These are phyloP conservation scores for Sherardia arvensis DNA, from an alignment of 257 asterid species.

Conservation along the genomic window DNA sequence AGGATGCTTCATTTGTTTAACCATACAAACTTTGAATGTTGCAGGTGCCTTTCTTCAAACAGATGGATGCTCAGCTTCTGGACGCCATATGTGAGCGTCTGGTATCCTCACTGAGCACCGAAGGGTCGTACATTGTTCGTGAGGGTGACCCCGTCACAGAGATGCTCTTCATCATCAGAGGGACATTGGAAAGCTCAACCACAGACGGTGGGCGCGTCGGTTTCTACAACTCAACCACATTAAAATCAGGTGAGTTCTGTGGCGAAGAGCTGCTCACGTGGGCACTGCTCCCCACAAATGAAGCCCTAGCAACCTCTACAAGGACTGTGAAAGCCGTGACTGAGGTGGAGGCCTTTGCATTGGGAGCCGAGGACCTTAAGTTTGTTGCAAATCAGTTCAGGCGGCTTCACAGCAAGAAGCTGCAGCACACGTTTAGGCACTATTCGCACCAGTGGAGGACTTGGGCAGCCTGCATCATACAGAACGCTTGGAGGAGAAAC, in stretches of 20 bases:
- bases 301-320: slow-evolving; percentile 68
- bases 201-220: slow-evolving; percentile 84
- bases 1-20: background rate
- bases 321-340: slow-evolving; percentile 62
- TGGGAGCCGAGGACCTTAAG: slow-evolving; percentile 74
- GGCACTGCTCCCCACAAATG: slow-evolving; percentile 63
- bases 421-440: slow-evolving; percentile 69
- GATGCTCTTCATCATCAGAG: slow-evolving; percentile 75
- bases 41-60: slow-evolving; percentile 83
- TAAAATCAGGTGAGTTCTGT: slow-evolving; percentile 61
- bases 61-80: slow-evolving; percentile 74
- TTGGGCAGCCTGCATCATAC: slow-evolving; percentile 76
- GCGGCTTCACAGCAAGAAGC: slow-evolving; percentile 74
- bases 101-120: slow-evolving; percentile 58
- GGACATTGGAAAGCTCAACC: slow-evolving; percentile 71
- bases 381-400: slow-evolving; percentile 78
- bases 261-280: slow-evolving; percentile 85
- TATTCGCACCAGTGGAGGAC: slow-evolving; percentile 87
- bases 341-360: slow-evolving; percentile 80
- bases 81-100: slow-evolving; percentile 91
- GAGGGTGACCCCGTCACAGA: slow-evolving; percentile 82
- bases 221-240: slow-evolving; percentile 60
- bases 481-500: slow-evolving; percentile 68
- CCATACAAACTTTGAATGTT: slow-evolving; percentile 1
- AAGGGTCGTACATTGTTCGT: slow-evolving; percentile 72